Base-by-base conservation (phyloP, 2,329 filamentous ascomycete species). In the Emergomyces pasteurianus region DNA sequence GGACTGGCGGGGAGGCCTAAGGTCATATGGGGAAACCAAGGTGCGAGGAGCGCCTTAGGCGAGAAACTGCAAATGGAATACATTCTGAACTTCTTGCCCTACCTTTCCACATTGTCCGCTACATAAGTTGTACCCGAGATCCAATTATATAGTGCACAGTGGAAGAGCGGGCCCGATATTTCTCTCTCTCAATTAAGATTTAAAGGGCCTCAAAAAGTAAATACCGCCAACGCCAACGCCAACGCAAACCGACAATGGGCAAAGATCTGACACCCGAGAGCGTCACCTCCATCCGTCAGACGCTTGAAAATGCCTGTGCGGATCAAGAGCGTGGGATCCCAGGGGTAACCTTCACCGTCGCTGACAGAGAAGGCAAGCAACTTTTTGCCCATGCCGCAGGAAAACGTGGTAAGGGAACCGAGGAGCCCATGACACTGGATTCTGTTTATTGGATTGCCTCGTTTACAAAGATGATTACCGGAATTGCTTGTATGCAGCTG, bases 391-490 rank as follows among this genome's bases (percentile, higher is more conserved):
- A 83, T 65, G 72, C 80, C 0, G 71, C 78, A 0, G 82, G 82
- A 0, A 78, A 74, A 21, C 72, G 76, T 2, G 81, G 81, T 0
- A 54, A 75, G 5, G 71, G 23, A 12, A 62, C 73, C 1, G 65
- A 73, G 0, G 78, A 83, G 53, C 74, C 79, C 3, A 84, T 88
- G 80, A 79, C 79, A 0, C 71, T 83, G 0, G 83, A 88, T 46
- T 83, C 76, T 9, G 73, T 83, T 0, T 88, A 86, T 66, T 83
- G 80, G 79, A 79, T 83, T 23, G 80, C 80, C 1, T 80, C 78
- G 0, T 81, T 79, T 67, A 81, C 78, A 0, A 80, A 80, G 65
- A 66, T 79, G 58, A 65, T 80, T 0, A 69, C 69, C 2, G 73
- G 71, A 0, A 74, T 80, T 49, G 77, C 77, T 0, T 78, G 74